Base-by-base conservation (phyloP, 495 filamentous ascomycete genomes). In the Aspergillus ostianus region DNA sequence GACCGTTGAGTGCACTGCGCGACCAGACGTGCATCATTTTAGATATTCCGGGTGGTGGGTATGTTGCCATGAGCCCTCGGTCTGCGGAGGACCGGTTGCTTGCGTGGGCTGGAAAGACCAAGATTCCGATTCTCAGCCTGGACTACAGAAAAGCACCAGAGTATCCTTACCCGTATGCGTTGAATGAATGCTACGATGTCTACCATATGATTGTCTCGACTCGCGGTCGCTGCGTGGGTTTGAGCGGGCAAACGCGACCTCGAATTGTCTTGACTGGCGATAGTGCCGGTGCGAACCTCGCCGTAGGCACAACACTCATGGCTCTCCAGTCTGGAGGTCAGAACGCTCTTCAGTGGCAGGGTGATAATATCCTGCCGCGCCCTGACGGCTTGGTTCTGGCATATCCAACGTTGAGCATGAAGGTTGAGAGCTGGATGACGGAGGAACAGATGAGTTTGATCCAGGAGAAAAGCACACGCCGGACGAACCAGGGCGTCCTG, bases 371-470 rank as follows among this genome's bases (percentile, higher is more conserved):
- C 30, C 79, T 98, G 2, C 91, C 94, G 2, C 69, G 85, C 4
- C 94, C 94, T 0, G 89, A 86, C 62, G 95, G 92, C 0, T 66
- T 97, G 12, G 80, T 98, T 2, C 78, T 97, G 45, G 86, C 95
- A 27, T 98, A 98, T 67, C 94, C 94, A 2, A 85, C 85, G 0
- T 77, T 98, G 57, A 95, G 97, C 66, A 88, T 98, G 86, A 96
- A 92, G 69, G 97, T 98, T 53, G 89, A 90, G n/a, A 97, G 91
- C 65, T 98, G 94, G 94, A 97, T 98, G 92, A 91, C 88, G 0
- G 95, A 98, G 64, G 94, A 98, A 70, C 93, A 98, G 69, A 94
- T 97, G 91, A 82, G 90, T 0, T 75, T 98, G 45, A 97, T 98
- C 55, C 88, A 93, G 61, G 92, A 97, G 58, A 87, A 90, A 46